phyloP scores from a whole-genome alignment of 148 eudicot species.

The Rhododendron kiyosumense region DNA sequence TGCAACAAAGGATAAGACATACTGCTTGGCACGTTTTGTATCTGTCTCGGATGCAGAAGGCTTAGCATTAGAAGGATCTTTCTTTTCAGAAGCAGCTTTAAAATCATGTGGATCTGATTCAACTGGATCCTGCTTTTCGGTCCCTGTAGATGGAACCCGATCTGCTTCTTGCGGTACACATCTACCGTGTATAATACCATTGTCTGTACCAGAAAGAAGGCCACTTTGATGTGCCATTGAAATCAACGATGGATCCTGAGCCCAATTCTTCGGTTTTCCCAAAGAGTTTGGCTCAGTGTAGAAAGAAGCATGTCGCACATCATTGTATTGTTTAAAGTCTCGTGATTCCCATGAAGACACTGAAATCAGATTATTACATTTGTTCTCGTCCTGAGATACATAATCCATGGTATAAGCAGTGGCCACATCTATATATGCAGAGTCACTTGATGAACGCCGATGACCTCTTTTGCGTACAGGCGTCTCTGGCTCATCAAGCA shows the following conservation, averaged over 20 bases:
- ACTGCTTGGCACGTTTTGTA: constrained; percentile 95
- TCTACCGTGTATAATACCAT: constrained; percentile 31
- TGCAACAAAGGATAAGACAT: constrained; percentile 22
- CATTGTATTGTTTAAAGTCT: constrained; percentile 49
- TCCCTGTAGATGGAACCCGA: constrained; percentile 22
- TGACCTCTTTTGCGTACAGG: constrained; percentile 79
- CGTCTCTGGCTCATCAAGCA: constrained; percentile 90
- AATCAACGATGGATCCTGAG: constrained; percentile 35
- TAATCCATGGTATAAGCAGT: constrained; percentile 50
- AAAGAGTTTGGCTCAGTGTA: constrained; percentile 34
- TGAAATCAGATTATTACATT: constrained; percentile 34
- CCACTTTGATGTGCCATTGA: constrained; percentile 34
- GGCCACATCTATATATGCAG: constrained; percentile 68
- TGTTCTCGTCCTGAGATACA: constrained; percentile 43
- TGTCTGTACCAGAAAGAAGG: constrained; percentile 46
- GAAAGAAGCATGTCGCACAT: constrained; percentile 39
- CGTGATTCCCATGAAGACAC: constrained; percentile 67
- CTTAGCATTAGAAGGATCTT: constrained; percentile 49
- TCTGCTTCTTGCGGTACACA: constrained; percentile 40
- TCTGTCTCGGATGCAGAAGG: constrained; percentile 57
- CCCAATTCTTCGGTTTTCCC: constrained; percentile 45
- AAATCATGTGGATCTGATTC: constrained; percentile 56
- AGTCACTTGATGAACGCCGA: constrained; percentile 97
- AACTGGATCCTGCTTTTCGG: constrained; percentile 45
- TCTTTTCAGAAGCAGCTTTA: constrained; percentile 49